Evolutionary conservation across 1,284 basidiomycete genomes (phyloP), one percentile per base, ranked within the genome.

Genomic region (Moesziomyces globuligerus): DNA sequence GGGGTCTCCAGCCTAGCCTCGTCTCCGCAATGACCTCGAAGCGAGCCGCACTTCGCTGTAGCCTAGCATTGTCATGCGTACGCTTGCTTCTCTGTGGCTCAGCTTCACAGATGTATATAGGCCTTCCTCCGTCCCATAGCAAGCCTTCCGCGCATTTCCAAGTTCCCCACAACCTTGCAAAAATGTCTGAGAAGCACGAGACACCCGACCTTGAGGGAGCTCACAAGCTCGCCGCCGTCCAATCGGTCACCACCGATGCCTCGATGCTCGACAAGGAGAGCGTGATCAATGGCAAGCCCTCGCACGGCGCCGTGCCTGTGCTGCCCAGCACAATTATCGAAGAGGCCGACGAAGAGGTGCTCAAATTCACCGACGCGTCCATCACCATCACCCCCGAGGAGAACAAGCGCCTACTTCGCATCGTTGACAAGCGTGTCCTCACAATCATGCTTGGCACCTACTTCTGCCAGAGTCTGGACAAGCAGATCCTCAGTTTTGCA

Each of bases 371-470:
- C 25, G 67, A 65, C 24, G 59, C 56, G 1, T 52, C 56, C 13
- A 37, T 70, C 34, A 60, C 40, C 36, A 65, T 70, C 56, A 65
- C 48, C 2, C 56, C 55, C 4, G 67, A 74, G 48, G 75, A 78
- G 48, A 72, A 76, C 68, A 58, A 69, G 39, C 47, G 75, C 25
- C 59, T 75, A 7, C 51, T 59, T 32, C 84, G 85, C 83, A 84
- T 86, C 83, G 81, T 87, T 23, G 86, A 87, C 78, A 86, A 85
- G 65, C 85, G 86, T 23, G 85, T 88, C 11, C 76, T 87, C 25
- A 84, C 81, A 26, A 84, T 87, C 43, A 87, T 87, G 86, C 85
- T 87, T 29, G 80, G 86, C 21, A 87, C 86, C n/a, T 87, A 87
- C 76, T 87, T 79, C 60, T 84, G 84, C 7, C 86, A 87, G 72